Conservation (phyloP, 192 early-diverging fungal species). For the Rhizoclosmatium globosum region DNA sequence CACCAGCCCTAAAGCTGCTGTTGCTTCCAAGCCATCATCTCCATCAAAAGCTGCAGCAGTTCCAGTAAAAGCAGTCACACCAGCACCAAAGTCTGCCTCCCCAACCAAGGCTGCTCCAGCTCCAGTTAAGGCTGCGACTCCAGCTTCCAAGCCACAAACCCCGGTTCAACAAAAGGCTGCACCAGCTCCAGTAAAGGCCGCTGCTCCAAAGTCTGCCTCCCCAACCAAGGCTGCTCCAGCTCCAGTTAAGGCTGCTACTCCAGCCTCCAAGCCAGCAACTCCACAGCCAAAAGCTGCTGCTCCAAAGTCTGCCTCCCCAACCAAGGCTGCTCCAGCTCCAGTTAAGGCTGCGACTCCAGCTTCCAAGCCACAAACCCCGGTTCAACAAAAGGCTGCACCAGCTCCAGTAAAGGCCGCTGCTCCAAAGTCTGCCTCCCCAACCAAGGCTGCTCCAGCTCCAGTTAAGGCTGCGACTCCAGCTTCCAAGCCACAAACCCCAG, state of each 20-base stretch:
- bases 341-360: conserved; percentile 24
- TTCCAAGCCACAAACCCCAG: too few relatives aligned
- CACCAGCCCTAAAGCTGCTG: conserved; percentile 10
- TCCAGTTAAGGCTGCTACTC: conserved; percentile 13
- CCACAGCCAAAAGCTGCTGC: too few relatives aligned
- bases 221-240: conserved; percentile 27
- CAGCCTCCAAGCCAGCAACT: conserved; percentile 8
- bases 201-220: too few relatives aligned
- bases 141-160: too few relatives aligned
- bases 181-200: too few relatives aligned
- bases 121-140: too few relatives aligned
- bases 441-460: background rate
- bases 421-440: too few relatives aligned
- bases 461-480: too few relatives aligned
- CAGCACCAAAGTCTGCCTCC: conserved; percentile 9
- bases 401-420: too few relatives aligned
- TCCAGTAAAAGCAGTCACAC: background rate
- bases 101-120: background rate
- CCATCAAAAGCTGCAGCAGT: conserved; percentile 19
- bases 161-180: too few relatives aligned
- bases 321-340: conserved; percentile 28
- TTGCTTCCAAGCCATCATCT: conserved; percentile 7
- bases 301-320: conserved; percentile 27
- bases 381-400: too few relatives aligned
- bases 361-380: background rate